Evolutionary conservation across 2,329 filamentous ascomycete genomes (phyloP), one percentile per base, ranked within the genome.

Genomic region (Parastagonospora nodorum): DNA sequence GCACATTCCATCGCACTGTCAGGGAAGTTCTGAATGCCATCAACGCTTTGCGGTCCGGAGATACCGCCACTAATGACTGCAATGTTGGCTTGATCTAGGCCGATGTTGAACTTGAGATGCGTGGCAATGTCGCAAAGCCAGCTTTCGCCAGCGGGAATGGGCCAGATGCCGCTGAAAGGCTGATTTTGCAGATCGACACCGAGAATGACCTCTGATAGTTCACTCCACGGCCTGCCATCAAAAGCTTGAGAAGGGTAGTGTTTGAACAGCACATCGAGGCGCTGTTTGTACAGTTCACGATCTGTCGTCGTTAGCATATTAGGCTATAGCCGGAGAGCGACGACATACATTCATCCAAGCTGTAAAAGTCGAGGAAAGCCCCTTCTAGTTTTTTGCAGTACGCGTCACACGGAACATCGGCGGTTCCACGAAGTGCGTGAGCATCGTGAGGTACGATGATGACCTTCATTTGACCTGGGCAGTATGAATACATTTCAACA

Each of bases 341-440:
- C 9, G 3, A 44, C 60, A 8, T 58, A 69, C 67, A 61, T 37
- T 68, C 63, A 2, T 66, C 61, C 24, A 43, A 47, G 19, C 67
- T 73, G 35, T 73, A 73, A 38, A 73, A 73, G 47, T 73, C 70
- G 0, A 73, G 45, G 28, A 71, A 73, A 8, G 68, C 66, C 0
- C 62, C 67, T 4, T 63, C 31, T 11, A 71, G 53, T 28, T 64
- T 63, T 44, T 69, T 45, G 48, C 70, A 73, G 30, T 73, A 73
- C 5, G 62, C 69, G 46, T 73, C 70, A 39, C 70, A 73, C 0
- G 67, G 63, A 1, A 67, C 61, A 19, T 61, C 58, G n/a, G 72
- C 69, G 2, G 62, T 52, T 2, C 60, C 67, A 4, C 66, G 58
- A 24, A 73, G 63, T 2, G 68, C 68, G 47, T 71, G 68, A 4